Conservation (phyloP, 2,329 filamentous ascomycete species). For the Myriosclerotinia duriaeana region DNA sequence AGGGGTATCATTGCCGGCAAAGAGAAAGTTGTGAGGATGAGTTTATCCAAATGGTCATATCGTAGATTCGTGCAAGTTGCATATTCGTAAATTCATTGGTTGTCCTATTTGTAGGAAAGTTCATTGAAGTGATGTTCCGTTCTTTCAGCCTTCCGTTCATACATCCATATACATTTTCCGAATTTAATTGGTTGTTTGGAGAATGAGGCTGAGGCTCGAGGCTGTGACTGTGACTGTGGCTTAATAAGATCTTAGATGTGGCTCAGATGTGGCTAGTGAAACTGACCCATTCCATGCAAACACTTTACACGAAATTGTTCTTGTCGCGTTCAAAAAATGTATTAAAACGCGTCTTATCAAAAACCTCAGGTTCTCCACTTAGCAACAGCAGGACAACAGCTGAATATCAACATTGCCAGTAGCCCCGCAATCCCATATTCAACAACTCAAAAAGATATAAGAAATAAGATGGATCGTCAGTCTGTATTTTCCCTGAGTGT, state of each 20-base stretch:
- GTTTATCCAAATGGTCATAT: not conserved
- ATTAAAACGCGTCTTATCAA: conserved; percentile 22
- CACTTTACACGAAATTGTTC: conserved; percentile 25
- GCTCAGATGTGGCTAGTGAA: conserved; percentile 1
- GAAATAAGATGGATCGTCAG: conserved; percentile 72
- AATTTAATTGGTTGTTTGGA: not conserved
- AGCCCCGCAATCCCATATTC: conserved; percentile 11
- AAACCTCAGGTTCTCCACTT: conserved; percentile 18
- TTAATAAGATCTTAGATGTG: not conserved
- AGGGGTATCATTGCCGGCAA: conserved; percentile 39
- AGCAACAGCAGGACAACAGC: conserved; percentile 20
- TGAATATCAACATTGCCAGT: conserved; percentile 7
- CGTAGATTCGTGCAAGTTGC: conserved; percentile 2
- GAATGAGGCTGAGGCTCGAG: conserved; percentile 17
- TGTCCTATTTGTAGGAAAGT: not conserved
- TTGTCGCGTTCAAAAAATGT: conserved; percentile 23
- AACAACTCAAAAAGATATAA: conserved; percentile 10
- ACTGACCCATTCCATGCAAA: conserved; percentile 6
- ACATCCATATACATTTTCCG: not conserved
- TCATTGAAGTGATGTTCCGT: conserved; percentile 14
- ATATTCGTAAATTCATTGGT: conserved; percentile 17
- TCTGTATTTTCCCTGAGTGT: conserved; percentile 84
- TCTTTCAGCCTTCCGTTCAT: conserved; percentile 25
- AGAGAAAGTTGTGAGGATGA: conserved; percentile 11
- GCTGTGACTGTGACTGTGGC: conserved; percentile 2